A percentile compares a stretch with the other conserved stretches of the same genome.
These are phyloP conservation scores for Mucor sp. DNA, from an alignment of 371 early-diverging fungal species.

Conservation along the genomic window DNA sequence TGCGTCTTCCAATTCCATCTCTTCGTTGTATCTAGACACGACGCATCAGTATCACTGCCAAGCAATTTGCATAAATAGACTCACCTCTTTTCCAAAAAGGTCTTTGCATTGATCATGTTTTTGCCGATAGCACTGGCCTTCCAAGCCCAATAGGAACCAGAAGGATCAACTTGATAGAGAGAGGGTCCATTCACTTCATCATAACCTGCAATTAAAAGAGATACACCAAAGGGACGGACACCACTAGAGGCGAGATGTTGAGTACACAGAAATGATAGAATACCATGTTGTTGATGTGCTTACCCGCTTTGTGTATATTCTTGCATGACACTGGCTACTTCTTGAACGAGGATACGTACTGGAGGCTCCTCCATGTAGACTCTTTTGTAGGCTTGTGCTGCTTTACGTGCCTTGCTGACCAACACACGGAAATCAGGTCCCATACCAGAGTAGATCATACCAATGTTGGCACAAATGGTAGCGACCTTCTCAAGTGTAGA, in stretches of 20 bases:
- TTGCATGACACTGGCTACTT: constrained; percentile 96
- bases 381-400: constrained; percentile 92
- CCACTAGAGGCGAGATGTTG: constrained; percentile 63
- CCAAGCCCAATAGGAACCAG: constrained; percentile 98
- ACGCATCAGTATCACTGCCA: neutral
- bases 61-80: neutral
- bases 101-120: constrained; percentile 98
- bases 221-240: constrained; percentile 99
- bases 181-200: constrained; percentile 88
- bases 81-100: constrained; percentile 96
- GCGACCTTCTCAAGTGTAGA: constrained; percentile 89
- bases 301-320: constrained; percentile 99
- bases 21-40: constrained; percentile 72
- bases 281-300: constrained; percentile 7
- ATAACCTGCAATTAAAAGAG: constrained; percentile 94
- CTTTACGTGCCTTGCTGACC: constrained; percentile 93
- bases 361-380: constrained; percentile 97
- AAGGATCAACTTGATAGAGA: constrained; percentile 98
- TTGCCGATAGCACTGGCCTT: constrained; percentile 99
- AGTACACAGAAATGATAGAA: neutral
- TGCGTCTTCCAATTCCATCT: constrained; percentile 97
- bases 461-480: constrained; percentile 89
- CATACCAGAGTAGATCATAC: constrained; percentile 99
- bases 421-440: constrained; percentile 97
- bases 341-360: constrained; percentile 91